Evolutionary conservation across 2,329 filamentous ascomycete genomes (phyloP).

Genomic region (Arthrobotrys entomopaga): DNA sequence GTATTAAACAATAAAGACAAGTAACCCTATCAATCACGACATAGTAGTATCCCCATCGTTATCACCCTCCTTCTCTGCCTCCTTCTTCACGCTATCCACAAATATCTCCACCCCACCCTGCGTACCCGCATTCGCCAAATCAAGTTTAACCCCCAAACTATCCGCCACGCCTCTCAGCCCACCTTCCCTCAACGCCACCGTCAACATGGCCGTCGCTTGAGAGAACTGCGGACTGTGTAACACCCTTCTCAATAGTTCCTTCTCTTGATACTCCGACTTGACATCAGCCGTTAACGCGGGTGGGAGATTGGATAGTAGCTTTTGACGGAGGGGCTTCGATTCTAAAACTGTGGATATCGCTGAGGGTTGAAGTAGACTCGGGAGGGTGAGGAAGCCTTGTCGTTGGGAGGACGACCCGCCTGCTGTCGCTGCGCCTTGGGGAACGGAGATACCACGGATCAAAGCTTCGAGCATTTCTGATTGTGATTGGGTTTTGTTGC

Average conservation of each 20-base stretch:
- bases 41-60: slow-evolving; percentile 54
- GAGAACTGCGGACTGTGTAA: slow-evolving; percentile 89
- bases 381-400: slow-evolving; percentile 82
- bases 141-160: slow-evolving; percentile 80
- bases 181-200: slow-evolving; percentile 86
- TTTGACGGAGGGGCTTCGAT: slow-evolving; percentile 65
- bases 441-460: slow-evolving; percentile 57
- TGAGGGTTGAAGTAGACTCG: slow-evolving; percentile 81
- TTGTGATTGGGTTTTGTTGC: slow-evolving; percentile 27
- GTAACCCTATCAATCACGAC: slow-evolving; percentile 21
- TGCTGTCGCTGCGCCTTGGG: slow-evolving; percentile 62
- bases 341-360: slow-evolving; percentile 82
- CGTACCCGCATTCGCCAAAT: slow-evolving; percentile 69
- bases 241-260: slow-evolving; percentile 80
- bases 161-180: slow-evolving; percentile 90
- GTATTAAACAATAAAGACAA: slow-evolving; percentile 4
- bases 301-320: slow-evolving; percentile 80
- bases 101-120: slow-evolving; percentile 91
- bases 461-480: slow-evolving; percentile 37
- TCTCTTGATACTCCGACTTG: slow-evolving; percentile 83
- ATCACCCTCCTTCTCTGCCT: slow-evolving; percentile 70
- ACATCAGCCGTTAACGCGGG: slow-evolving; percentile 77
- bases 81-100: slow-evolving; percentile 85
- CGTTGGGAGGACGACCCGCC: slow-evolving; percentile 76
- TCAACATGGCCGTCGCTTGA: slow-evolving; percentile 85